Conservation (phyloP, 2,329 filamentous ascomycete genomes). For the Paecilomyces variotii region DNA sequence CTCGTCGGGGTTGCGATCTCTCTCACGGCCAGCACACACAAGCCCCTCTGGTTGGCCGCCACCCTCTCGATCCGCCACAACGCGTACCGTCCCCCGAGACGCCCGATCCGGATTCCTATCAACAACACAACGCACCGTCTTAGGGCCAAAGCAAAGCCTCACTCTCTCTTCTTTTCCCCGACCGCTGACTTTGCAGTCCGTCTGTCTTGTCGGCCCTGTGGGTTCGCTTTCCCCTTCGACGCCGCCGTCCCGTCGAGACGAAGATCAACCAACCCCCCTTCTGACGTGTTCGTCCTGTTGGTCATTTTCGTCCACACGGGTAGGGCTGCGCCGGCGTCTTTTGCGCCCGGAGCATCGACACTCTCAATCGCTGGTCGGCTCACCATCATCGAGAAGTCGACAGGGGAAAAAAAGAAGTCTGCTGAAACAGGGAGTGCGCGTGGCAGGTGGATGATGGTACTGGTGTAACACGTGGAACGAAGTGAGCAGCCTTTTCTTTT, state of each 20-base stretch:
- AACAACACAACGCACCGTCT: background rate
- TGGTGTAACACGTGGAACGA: constrained; percentile 13
- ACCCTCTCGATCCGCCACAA: background rate
- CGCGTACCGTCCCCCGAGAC: background rate
- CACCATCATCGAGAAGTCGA: constrained; percentile 6
- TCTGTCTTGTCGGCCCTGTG: background rate
- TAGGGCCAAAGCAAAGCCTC: background rate
- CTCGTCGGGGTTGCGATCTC: background rate
- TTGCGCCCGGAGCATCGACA: background rate
- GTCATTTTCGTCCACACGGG: background rate
- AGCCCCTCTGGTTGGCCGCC: background rate
- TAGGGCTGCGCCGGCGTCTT: background rate
- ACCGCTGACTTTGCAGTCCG: background rate
- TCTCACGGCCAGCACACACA: background rate
- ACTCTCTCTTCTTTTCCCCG: background rate
- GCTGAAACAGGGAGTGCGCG: constrained; percentile 1
- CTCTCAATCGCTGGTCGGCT: constrained; percentile 24
- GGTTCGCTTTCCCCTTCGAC: background rate
- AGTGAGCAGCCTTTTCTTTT: constrained; percentile 9
- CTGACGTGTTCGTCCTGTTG: background rate
- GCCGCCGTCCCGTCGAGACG: background rate
- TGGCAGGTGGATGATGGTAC: constrained; percentile 22
- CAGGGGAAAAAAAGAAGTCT: background rate
- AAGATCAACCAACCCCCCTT: background rate
- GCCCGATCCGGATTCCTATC: background rate